Evolutionary conservation across 106 monocot genomes (phyloP).

Genomic region (Allium sativum): DNA sequence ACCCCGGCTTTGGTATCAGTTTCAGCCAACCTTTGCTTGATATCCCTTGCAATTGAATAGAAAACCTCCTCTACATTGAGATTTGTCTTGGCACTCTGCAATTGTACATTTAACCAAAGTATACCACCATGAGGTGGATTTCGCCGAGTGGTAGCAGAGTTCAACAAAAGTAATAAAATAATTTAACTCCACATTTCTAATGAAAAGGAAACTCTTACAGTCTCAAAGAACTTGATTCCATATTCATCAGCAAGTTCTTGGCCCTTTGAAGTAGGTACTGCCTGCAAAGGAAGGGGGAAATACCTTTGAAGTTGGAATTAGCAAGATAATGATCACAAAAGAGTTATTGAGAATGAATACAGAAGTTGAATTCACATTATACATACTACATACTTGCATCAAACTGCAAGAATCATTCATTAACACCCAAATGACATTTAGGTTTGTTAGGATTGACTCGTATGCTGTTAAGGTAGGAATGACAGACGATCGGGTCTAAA

Average conservation of each 20-base stretch:
- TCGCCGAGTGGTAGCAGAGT: background rate
- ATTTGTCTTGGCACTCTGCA: constrained; percentile 96
- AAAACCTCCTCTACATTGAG: constrained; percentile 93
- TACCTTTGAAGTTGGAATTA: background rate
- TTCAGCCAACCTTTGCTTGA: constrained; percentile 84
- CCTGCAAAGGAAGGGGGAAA: constrained; percentile 23
- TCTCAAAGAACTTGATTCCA: constrained; percentile 91
- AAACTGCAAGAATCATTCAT: too few relatives aligned
- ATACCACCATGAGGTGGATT: background rate
- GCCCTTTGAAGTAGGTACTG: constrained; percentile 84
- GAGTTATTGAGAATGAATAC: too few relatives aligned
- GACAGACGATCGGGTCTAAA: too few relatives aligned
- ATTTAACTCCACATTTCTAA: background rate
- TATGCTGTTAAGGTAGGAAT: too few relatives aligned
- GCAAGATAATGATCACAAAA: too few relatives aligned
- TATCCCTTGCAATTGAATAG: constrained; percentile 92
- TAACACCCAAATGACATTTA: too few relatives aligned
- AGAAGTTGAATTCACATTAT: too few relatives aligned
- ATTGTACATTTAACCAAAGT: background rate
- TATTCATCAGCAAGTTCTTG: constrained; percentile 97
- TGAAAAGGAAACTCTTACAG: constrained; percentile 25
- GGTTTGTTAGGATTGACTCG: too few relatives aligned
- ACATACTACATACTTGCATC: too few relatives aligned
- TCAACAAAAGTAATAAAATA: background rate
- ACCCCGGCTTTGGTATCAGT: constrained; percentile 77